Evolutionary conservation across 78 protist species (phyloP).

Genomic region (Acrasis kona): DNA sequence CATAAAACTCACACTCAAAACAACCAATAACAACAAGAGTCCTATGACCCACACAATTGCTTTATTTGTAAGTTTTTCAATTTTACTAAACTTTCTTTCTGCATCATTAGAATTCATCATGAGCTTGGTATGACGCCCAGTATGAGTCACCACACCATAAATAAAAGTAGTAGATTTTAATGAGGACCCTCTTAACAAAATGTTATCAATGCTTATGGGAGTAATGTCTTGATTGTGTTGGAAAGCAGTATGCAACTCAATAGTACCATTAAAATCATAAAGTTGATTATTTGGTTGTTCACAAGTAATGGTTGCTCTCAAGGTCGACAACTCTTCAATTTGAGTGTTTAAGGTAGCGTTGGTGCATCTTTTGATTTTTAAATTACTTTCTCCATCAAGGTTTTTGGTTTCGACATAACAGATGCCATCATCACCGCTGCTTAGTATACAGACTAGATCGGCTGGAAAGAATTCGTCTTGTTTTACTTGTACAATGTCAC

Average conservation of each 20-base stretch:
- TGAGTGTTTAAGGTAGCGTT: background rate
- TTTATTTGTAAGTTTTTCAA: constrained; percentile 16
- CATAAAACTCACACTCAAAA: background rate
- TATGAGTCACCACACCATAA: constrained; percentile 27
- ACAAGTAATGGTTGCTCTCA: constrained; percentile 38
- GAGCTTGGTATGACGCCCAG: constrained; percentile 37
- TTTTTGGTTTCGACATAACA: constrained; percentile 67
- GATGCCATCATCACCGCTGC: constrained; percentile 10
- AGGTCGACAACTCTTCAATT: background rate
- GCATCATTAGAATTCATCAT: constrained; percentile 10
- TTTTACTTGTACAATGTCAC: constrained; percentile 1
- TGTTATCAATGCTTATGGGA: background rate
- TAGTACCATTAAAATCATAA: constrained; percentile 46
- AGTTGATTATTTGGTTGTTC: constrained; percentile 63
- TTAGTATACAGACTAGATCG: constrained; percentile 25
- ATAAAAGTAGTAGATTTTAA: constrained; percentile 10
- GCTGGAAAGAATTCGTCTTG: constrained; percentile 13
- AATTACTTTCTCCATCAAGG: constrained; percentile 67
- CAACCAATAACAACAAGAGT: background rate
- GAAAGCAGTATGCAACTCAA: constrained; percentile 13
- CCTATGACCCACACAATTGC: background rate
- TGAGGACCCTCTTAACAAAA: constrained; percentile 10
- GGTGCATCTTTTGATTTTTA: constrained; percentile 13
- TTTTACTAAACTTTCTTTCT: background rate
- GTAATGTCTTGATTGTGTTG: background rate